A percentile compares a stretch with the other conserved stretches of the same genome.
phyloP scores from a whole-genome alignment of 2,329 filamentous ascomycete genomes.

The Nemania serpens region DNA sequence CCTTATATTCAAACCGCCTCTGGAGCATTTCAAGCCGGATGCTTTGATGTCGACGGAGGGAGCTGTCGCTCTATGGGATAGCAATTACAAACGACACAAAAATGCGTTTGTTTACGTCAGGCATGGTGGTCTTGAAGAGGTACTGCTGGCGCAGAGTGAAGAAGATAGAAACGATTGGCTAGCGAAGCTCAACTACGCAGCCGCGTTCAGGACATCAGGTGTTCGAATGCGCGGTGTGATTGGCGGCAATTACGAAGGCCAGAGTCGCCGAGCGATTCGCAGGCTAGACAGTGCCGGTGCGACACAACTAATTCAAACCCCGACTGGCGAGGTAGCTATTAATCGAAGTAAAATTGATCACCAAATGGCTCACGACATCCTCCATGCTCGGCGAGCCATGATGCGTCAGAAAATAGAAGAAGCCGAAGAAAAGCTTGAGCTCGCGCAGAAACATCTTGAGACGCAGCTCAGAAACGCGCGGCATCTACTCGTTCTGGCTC shows the following conservation, averaged over 20 bases:
- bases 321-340: slow-evolving; percentile 74
- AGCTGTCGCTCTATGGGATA: slow-evolving; percentile 85
- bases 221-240: slow-evolving; percentile 88
- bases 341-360: slow-evolving; percentile 75
- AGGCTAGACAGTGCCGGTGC: slow-evolving; percentile 69
- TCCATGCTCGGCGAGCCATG: slow-evolving; percentile 77
- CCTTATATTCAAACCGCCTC: slow-evolving; percentile 85
- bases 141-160: slow-evolving; percentile 88
- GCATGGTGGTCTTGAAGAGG: slow-evolving; percentile 85
- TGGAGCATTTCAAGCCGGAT: slow-evolving; percentile 93
- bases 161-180: slow-evolving; percentile 96
- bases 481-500: slow-evolving; percentile 85
- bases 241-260: slow-evolving; percentile 83
- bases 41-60: slow-evolving; percentile 91
- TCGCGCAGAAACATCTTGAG: slow-evolving; percentile 78
- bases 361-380: slow-evolving; percentile 85
- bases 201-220: slow-evolving; percentile 88
- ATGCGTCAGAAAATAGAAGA: slow-evolving; percentile 85
- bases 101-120: slow-evolving; percentile 91
- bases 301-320: slow-evolving; percentile 66
- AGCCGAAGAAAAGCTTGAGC: slow-evolving; percentile 76
- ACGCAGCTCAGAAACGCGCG: slow-evolving; percentile 84
- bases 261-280: slow-evolving; percentile 72
- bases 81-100: slow-evolving; percentile 92
- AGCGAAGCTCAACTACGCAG: slow-evolving; percentile 93